These are phyloP conservation scores for Solanum hybrid DNA, from an alignment of 305 asterid species.

Conservation along the genomic window DNA sequence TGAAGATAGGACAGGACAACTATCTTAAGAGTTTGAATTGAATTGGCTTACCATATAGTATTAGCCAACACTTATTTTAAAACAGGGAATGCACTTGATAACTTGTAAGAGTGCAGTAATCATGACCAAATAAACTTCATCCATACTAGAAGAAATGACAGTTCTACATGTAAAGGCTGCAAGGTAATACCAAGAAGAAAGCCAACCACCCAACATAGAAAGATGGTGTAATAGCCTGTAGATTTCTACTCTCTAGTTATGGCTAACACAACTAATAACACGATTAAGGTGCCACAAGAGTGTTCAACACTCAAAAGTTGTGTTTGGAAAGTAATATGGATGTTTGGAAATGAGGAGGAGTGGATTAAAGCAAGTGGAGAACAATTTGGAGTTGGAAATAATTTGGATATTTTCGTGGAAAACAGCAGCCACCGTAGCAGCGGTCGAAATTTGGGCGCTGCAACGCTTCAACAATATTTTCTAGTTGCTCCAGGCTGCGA, in stretches of 20 bases:
- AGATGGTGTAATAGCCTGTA: background rate
- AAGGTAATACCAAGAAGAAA: background rate
- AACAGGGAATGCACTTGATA: background rate
- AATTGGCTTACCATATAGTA: background rate
- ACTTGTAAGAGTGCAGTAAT: background rate
- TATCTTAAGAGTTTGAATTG: background rate
- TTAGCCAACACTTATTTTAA: background rate
- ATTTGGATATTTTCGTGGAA: background rate
- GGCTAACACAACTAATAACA: background rate
- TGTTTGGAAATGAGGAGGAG: background rate
- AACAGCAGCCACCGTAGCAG: background rate
- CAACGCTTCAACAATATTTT: background rate
- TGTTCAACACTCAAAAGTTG: background rate
- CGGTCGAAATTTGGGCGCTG: background rate
- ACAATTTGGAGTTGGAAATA: background rate
- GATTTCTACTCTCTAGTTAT: background rate
- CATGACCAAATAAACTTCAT: background rate
- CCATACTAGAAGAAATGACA: background rate
- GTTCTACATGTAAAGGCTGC: background rate
- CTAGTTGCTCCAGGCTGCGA: background rate
- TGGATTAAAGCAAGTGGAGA: background rate
- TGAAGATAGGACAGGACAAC: background rate
- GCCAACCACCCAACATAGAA: background rate
- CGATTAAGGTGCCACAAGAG: background rate
- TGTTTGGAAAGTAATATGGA: background rate